Conservation (phyloP, 2,329 filamentous ascomycete species). For the Chrysoporthe austroafricana region DNA sequence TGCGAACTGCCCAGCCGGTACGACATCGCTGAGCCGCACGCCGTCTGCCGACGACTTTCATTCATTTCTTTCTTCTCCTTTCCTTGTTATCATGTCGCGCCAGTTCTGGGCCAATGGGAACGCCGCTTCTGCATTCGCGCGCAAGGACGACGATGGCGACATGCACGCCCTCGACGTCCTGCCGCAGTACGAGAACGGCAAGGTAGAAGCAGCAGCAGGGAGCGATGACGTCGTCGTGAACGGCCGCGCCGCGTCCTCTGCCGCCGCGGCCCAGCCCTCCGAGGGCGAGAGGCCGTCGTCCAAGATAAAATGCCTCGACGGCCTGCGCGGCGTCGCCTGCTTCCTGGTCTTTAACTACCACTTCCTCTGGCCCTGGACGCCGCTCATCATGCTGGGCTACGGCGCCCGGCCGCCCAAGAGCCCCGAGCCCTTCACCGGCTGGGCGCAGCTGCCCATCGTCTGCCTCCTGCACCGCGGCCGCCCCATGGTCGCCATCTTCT, state of each 20-base stretch:
- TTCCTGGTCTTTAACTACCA: slow-evolving; percentile 49
- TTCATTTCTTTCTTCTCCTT: not conserved
- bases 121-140: not conserved
- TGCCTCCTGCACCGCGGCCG: slow-evolving; percentile 45
- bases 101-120: slow-evolving; percentile 3
- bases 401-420: slow-evolving; percentile 42
- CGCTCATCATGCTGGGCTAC: slow-evolving; percentile 45
- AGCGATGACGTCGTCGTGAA: not conserved
- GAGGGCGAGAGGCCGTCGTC: slow-evolving; percentile 29
- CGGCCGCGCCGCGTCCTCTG: not conserved
- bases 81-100: not conserved
- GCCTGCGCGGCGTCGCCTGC: slow-evolving; percentile 47
- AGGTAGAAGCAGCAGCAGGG: not conserved
- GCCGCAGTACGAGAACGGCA: slow-evolving; percentile 1
- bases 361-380: slow-evolving; percentile 47
- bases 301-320: slow-evolving; percentile 46
- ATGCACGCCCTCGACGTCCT: slow-evolving; percentile 5
- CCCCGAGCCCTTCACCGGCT: slow-evolving; percentile 40
- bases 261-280: not conserved
- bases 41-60: not conserved
- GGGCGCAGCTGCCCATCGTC: slow-evolving; percentile 43
- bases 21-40: slow-evolving; percentile 8
- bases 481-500: slow-evolving; percentile 49
- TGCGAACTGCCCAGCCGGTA: not conserved
- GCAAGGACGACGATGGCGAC: not conserved